A percentile compares a stretch with the other conserved stretches of the same genome.
Conservation (phyloP, 2,329 filamentous ascomycete genomes). For the Penicillium sp. region DNA sequence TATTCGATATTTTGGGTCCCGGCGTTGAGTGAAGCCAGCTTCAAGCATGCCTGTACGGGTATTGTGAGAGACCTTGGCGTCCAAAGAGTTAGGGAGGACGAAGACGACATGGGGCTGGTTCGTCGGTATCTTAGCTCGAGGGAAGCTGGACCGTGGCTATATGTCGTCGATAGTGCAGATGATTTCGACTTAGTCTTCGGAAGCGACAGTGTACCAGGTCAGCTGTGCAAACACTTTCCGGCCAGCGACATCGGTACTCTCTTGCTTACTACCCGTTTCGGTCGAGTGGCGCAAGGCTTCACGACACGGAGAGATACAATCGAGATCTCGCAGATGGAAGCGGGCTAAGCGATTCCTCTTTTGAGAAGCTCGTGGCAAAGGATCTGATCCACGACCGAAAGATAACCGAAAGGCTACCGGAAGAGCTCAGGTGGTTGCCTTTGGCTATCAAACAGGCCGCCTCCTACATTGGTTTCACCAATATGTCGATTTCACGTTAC, state of each 20-base stretch:
- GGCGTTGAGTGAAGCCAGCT: no score
- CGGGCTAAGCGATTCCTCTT: no score
- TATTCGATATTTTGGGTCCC: no score
- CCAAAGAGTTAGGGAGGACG: no score
- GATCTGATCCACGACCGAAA: background rate
- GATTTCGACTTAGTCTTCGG: no score
- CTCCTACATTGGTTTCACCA: constrained; percentile 20
- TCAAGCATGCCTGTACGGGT: no score
- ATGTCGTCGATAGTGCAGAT: no score
- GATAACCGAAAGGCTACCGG: constrained; percentile 7
- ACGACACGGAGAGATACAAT: constrained; percentile 9
- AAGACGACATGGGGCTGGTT: no score
- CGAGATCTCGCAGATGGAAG: no score
- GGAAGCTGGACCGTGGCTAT: no score
- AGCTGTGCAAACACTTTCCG: constrained; percentile 14
- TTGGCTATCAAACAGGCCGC: constrained; percentile 28
- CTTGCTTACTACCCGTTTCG: constrained; percentile 16
- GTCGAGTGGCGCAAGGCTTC: background rate
- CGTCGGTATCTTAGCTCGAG: no score
- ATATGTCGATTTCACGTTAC: constrained; percentile 18
- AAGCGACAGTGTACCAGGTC: background rate
- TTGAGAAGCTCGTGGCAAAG: constrained; percentile 1
- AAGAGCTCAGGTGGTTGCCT: constrained; percentile 22
- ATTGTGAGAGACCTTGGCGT: no score
- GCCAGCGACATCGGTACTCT: constrained; percentile 15